These are phyloP conservation scores for Penicillium psychrosexuale DNA, from an alignment of 2,329 filamentous ascomycete species.

Conservation along the genomic window DNA sequence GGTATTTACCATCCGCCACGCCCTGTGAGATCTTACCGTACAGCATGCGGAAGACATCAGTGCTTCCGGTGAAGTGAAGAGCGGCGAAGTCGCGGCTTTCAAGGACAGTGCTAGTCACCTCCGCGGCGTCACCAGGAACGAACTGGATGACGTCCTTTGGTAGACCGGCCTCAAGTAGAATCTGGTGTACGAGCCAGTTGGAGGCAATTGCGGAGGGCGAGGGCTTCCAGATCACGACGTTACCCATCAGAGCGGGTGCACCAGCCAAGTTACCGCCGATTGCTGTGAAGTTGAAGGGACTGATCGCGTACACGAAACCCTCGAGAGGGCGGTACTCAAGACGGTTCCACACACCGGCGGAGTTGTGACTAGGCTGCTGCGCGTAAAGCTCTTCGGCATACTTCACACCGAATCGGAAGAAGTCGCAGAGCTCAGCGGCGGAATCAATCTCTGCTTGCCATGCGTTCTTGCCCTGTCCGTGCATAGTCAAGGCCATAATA, in stretches of 20 bases:
- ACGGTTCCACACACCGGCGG: slow-evolving; percentile 84
- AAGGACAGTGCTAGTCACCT: slow-evolving; percentile 75
- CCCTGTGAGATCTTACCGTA: slow-evolving; percentile 82
- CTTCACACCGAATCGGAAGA: slow-evolving; percentile 85
- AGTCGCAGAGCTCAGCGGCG: slow-evolving; percentile 88
- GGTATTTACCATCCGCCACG: slow-evolving; percentile 77
- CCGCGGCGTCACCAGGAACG: slow-evolving; percentile 79
- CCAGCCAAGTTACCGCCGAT: slow-evolving; percentile 84
- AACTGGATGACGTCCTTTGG: slow-evolving; percentile 91
- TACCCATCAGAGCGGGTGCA: slow-evolving; percentile 83
- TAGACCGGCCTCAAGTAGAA: slow-evolving; percentile 85
- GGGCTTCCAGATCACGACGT: slow-evolving; percentile 97
- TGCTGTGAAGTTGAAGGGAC: slow-evolving; percentile 95
- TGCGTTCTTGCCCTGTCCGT: slow-evolving; percentile 96
- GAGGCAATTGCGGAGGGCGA: slow-evolving; percentile 83
- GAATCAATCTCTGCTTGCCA: slow-evolving; percentile 99
- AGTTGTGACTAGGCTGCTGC: slow-evolving; percentile 80
- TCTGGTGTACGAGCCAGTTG: slow-evolving; percentile 86
- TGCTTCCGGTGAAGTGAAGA: slow-evolving; percentile 94
- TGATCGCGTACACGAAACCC: slow-evolving; percentile 92
- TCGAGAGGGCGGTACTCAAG: slow-evolving; percentile 86
- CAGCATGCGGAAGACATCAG: slow-evolving; percentile 81
- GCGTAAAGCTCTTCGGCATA: slow-evolving; percentile 89
- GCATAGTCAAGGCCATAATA: slow-evolving; percentile 92
- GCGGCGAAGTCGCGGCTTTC: slow-evolving; percentile 77